A percentile compares a stretch with the other conserved stretches of the same genome.
phyloP scores from a whole-genome alignment of 2,329 filamentous ascomycete genomes.

The Fusarium sp. region DNA sequence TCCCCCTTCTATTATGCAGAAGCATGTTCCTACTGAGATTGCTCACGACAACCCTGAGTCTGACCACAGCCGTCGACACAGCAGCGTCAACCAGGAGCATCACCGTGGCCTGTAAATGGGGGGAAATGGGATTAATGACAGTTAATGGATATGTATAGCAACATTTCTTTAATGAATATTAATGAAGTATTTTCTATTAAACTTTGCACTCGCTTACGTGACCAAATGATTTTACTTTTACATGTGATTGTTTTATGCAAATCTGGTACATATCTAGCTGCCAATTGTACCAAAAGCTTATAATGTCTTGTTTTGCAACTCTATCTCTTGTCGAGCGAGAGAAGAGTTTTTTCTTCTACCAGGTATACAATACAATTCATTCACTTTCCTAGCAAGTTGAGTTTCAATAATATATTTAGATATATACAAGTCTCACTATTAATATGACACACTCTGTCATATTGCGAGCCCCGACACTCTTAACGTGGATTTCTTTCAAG shows the following conservation, averaged over 20 bases:
- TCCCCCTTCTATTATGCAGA: slow-evolving; percentile 64
- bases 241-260: background rate
- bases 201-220: background rate
- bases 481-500: background rate
- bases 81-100: slow-evolving; percentile 60
- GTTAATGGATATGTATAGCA: slow-evolving; percentile 38
- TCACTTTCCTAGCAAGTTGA: background rate
- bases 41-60: slow-evolving; percentile 59
- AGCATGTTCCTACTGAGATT: slow-evolving; percentile 60
- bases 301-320: background rate
- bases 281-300: background rate
- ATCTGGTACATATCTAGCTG: background rate
- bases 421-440: background rate
- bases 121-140: slow-evolving; percentile 10
- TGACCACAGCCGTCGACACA: slow-evolving; percentile 60
- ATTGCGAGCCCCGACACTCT: background rate
- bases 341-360: background rate
- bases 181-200: slow-evolving; percentile 21
- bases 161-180: slow-evolving; percentile 28
- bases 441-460: background rate
- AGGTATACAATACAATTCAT: background rate
- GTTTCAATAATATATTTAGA: background rate
- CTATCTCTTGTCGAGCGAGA: background rate
- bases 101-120: slow-evolving; percentile 58
- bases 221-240: background rate